These are phyloP conservation scores for Pneumocystis wakefieldiae DNA, from an alignment of 1,139 yeast genomes.

Conservation along the genomic window DNA sequence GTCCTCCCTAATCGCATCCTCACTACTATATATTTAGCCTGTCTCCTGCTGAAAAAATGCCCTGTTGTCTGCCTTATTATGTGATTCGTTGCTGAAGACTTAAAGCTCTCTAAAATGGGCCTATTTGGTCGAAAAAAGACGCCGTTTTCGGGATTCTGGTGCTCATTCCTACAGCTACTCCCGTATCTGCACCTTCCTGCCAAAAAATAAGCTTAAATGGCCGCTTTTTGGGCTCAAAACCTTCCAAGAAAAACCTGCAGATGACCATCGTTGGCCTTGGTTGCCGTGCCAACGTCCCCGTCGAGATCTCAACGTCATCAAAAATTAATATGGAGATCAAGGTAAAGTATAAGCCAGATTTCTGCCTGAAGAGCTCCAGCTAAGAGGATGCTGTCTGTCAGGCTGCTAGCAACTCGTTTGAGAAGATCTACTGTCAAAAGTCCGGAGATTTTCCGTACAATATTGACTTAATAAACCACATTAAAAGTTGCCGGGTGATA, in stretches of 20 bases:
- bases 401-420: background rate
- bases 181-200: background rate
- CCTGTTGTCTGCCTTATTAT: background rate
- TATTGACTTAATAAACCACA: background rate
- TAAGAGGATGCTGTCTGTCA: background rate
- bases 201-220: background rate
- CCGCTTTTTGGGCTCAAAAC: background rate
- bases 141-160: background rate
- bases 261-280: background rate
- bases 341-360: background rate
- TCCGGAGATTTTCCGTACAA: background rate
- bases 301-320: background rate
- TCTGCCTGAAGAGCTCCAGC: background rate
- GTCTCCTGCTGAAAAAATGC: background rate
- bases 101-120: background rate
- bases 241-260: background rate
- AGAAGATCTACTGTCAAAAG: background rate
- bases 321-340: background rate
- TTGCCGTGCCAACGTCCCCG: background rate
- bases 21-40: background rate
- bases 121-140: background rate
- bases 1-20: slow-evolving; percentile 2
- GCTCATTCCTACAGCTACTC: background rate
- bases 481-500: background rate
- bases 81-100: background rate